phyloP scores from a whole-genome alignment of 1,139 yeast genomes.

The Suhomyces wounanorum region DNA sequence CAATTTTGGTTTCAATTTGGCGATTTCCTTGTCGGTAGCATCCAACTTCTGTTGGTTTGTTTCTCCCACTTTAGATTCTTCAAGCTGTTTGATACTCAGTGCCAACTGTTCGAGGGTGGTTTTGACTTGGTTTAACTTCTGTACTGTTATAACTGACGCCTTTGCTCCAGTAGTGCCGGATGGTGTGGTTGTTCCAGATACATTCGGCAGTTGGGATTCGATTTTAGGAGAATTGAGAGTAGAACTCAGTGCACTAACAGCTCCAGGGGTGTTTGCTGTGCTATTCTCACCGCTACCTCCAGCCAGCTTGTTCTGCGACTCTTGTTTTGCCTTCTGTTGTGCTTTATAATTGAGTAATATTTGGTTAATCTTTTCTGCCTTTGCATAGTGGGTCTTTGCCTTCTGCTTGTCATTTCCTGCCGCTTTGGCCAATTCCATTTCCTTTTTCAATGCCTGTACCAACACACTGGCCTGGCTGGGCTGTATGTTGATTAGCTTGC shows the following conservation, averaged over 20 bases:
- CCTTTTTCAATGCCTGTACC: conserved; percentile 58
- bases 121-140: conserved; percentile 44
- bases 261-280: conserved; percentile 31
- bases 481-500: conserved; percentile 30
- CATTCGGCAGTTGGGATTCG: conserved; percentile 10
- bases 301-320: conserved; percentile 9
- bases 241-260: conserved; percentile 9
- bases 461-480: conserved; percentile 64
- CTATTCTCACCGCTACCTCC: conserved; percentile 9
- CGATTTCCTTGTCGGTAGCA: conserved; percentile 37
- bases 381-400: conserved; percentile 65
- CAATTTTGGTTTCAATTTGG: conserved; percentile 37
- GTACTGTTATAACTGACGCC: conserved; percentile 35
- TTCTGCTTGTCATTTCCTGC: conserved; percentile 57
- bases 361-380: conserved; percentile 67
- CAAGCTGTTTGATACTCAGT: conserved; percentile 36
- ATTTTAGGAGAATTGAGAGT: conserved; percentile 9
- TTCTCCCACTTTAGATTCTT: conserved; percentile 26
- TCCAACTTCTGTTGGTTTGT: conserved; percentile 31
- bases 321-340: conserved; percentile 28
- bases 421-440: conserved; percentile 62
- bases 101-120: conserved; percentile 43
- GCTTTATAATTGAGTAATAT: conserved; percentile 45
- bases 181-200: background rate
- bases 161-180: conserved; percentile 14